Evolutionary conservation across 306 rosid genomes (phyloP).

Genomic region (Pyrus betulifolia): DNA sequence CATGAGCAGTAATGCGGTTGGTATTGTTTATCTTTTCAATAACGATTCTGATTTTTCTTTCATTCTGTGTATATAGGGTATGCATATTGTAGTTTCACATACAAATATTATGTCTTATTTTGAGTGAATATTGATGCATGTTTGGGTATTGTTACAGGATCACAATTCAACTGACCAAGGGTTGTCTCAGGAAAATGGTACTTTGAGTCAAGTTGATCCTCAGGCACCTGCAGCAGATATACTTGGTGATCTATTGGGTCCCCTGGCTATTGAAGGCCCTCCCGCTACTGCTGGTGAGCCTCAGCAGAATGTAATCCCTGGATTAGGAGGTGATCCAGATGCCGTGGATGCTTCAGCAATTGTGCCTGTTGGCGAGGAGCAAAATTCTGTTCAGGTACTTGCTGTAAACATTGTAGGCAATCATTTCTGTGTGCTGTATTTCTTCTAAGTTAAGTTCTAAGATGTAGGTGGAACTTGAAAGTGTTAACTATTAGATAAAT

Average conservation of each 20-base stretch:
- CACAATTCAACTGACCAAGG: slow-evolving; percentile 37
- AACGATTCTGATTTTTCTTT: not conserved
- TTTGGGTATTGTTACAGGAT: slow-evolving; percentile 47
- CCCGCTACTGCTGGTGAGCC: slow-evolving; percentile 43
- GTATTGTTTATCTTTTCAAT: slow-evolving; percentile 11
- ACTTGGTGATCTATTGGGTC: slow-evolving; percentile 81
- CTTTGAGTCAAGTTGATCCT: slow-evolving; percentile 48
- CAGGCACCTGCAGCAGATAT: slow-evolving; percentile 56
- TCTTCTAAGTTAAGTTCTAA: slow-evolving; percentile 4
- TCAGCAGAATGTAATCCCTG: slow-evolving; percentile 36
- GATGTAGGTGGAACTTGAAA: not conserved
- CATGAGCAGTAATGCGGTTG: slow-evolving; percentile 48
- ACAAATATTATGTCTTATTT: not conserved
- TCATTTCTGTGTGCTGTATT: not conserved
- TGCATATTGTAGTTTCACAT: not conserved
- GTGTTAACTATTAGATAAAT: too few relatives aligned
- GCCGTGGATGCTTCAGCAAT: slow-evolving; percentile 67
- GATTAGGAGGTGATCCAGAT: slow-evolving; percentile 38
- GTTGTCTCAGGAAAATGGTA: slow-evolving; percentile 65
- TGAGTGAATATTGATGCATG: slow-evolving; percentile 9
- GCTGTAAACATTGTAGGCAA: not conserved
- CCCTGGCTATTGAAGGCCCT: slow-evolving; percentile 95
- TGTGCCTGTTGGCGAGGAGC: slow-evolving; percentile 79
- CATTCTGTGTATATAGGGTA: not conserved
- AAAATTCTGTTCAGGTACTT: slow-evolving; percentile 75